phyloP scores from a whole-genome alignment of 2,329 filamentous ascomycete genomes.

The Fusarium protoensiforme region DNA sequence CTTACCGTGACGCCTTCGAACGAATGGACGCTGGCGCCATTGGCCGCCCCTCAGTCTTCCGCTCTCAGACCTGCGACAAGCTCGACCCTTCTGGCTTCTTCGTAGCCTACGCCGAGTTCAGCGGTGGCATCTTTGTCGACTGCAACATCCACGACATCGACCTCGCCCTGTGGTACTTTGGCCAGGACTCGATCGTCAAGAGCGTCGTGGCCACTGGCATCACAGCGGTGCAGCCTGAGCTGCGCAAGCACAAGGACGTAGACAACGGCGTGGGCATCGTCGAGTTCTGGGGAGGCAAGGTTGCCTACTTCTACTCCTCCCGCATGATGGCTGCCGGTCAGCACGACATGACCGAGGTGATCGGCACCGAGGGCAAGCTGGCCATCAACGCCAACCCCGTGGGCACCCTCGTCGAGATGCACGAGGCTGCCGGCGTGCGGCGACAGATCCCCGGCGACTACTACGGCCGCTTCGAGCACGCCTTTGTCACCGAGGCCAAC shows the following conservation, averaged over 20 bases:
- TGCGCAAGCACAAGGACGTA: slow-evolving; percentile 47
- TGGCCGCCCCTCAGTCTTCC: slow-evolving; percentile 69
- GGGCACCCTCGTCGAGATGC: slow-evolving; percentile 65
- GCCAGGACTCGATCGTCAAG: slow-evolving; percentile 46
- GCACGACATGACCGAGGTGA: slow-evolving; percentile 74
- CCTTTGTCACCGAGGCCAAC: slow-evolving; percentile 72
- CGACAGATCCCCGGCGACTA: slow-evolving; percentile 71
- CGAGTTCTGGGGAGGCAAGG: slow-evolving; percentile 72
- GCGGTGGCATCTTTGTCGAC: slow-evolving; percentile 77
- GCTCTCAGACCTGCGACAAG: slow-evolving; percentile 76
- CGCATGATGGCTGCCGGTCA: slow-evolving; percentile 79
- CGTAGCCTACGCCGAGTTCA: slow-evolving; percentile 73
- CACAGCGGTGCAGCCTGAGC: slow-evolving; percentile 46
- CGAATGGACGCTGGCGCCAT: slow-evolving; percentile 66
- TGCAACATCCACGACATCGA: slow-evolving; percentile 76
- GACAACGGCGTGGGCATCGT: slow-evolving; percentile 63
- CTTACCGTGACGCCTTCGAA: slow-evolving; percentile 69
- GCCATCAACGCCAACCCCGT: slow-evolving; percentile 69
- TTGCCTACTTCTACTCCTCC: slow-evolving; percentile 72
- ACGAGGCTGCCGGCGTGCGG: slow-evolving; percentile 61
- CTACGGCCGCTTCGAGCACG: slow-evolving; percentile 71
- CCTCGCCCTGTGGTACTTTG: slow-evolving; percentile 49
- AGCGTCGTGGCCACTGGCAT: slow-evolving; percentile 46
- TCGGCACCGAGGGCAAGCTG: slow-evolving; percentile 74
- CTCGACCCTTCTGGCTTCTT: slow-evolving; percentile 75